Base-by-base conservation (phyloP, 2,329 filamentous ascomycete genomes). In the Lachnum nothofagi region DNA sequence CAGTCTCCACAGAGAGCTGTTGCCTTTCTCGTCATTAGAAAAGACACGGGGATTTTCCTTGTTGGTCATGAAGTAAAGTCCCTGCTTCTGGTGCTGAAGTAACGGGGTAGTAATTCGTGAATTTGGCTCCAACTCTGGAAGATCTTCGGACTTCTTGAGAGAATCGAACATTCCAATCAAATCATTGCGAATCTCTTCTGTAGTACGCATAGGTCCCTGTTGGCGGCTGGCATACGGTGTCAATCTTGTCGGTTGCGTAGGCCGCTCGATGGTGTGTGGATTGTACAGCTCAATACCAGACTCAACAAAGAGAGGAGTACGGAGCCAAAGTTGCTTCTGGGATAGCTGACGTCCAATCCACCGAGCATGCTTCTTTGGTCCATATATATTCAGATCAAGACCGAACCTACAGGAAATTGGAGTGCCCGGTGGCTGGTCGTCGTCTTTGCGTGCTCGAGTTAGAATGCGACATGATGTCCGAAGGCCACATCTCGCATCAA, bases 151-250 rank as follows among this genome's bases (percentile, higher is more conserved):
- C 59, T 83, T 83, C 22, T 83, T 79, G 33, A 96, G 79, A 6
- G 84, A 85, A 69, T 96, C 90, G 61, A 98, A 95, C 64, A 97
- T 88, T 35, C 82, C 83, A 66, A 88, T 79, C 19, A 95, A 86
- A 49, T 95, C 90, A 54, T 82, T 83, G 8, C 86, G 85, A 51
- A 95, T 85, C 67, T 97, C 90, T 60, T 97, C 91, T 0, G 84
- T 82, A 0, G 88, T 91, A 25, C 88, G 79, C 41, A 65, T 68
- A 31, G 61, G 59, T 25, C 49, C 62, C 55, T 61, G 58, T 17
- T 48, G 49, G 17, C 61, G 61, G 35, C 70, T 67, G 45, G 68
- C 61, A 51, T 70, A 70, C 12, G 43, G 66, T 2, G 68, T 53
- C 4, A 67, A 60, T 29, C 51, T 51, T 51, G 49, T 61, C 51